These are phyloP conservation scores for Inga leiocalycina DNA, from an alignment of 306 rosid genomes.

Conservation along the genomic window DNA sequence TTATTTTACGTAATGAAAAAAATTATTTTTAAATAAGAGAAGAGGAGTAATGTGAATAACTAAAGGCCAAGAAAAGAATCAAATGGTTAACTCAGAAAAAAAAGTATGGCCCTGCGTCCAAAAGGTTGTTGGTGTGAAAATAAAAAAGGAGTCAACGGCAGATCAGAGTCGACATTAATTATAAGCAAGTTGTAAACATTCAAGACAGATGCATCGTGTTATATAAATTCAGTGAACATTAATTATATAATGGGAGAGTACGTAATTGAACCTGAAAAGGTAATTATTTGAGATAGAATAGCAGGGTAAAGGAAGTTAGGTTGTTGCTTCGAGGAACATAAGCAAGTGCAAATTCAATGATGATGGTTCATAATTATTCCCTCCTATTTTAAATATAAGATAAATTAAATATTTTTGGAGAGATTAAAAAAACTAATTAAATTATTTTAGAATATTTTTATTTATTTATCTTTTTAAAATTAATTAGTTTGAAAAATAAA, in stretches of 20 bases:
- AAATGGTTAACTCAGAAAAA: neutral
- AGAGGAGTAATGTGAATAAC: neutral
- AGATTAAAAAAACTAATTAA: too few relatives aligned
- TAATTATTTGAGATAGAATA: neutral
- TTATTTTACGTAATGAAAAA: too few relatives aligned
- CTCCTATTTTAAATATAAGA: too few relatives aligned
- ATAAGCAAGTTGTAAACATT: neutral
- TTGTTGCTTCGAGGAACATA: conserved; percentile 7
- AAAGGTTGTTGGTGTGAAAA: neutral
- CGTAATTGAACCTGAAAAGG: neutral
- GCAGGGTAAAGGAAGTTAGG: neutral
- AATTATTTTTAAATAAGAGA: too few relatives aligned
- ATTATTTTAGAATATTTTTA: too few relatives aligned
- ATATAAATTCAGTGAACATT: neutral
- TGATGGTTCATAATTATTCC: neutral
- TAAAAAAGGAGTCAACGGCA: neutral
- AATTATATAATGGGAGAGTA: neutral
- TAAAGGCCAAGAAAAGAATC: neutral
- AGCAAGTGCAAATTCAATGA: neutral
- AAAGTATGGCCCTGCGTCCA: neutral
- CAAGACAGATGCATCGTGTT: neutral
- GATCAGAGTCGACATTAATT: neutral
- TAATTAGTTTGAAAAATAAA: too few relatives aligned
- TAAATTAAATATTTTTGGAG: too few relatives aligned
- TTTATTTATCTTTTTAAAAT: too few relatives aligned